Conservation (phyloP, 257 asterid species). For the Solanum virginianum region DNA sequence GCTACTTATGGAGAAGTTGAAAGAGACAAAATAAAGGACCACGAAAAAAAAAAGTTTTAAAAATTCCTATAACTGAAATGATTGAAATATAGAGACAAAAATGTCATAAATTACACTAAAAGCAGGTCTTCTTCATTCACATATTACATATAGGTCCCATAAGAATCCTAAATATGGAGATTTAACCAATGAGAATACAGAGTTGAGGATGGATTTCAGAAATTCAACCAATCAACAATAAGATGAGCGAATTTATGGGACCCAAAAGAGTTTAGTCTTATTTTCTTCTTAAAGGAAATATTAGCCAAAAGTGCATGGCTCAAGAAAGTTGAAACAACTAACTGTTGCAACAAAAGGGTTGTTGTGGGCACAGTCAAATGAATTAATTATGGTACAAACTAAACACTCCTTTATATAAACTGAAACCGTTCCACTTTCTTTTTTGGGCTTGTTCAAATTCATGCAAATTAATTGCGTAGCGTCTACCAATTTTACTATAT, state of each 20-base stretch:
- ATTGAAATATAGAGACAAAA: conserved; percentile 22
- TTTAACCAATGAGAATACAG: conserved; percentile 31
- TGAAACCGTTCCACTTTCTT: not conserved
- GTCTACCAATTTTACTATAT: not conserved
- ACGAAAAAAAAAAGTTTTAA: not conserved
- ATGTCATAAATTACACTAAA: conserved; percentile 9
- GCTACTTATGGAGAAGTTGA: not conserved
- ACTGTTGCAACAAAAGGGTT: not conserved
- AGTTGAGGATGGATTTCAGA: conserved; percentile 21
- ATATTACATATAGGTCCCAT: conserved; percentile 10
- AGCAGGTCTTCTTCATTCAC: conserved; percentile 3
- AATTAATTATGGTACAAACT: not conserved
- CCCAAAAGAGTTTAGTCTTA: conserved; percentile 6
- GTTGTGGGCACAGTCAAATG: not conserved
- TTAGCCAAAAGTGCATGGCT: conserved; percentile 10
- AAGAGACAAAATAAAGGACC: conserved; percentile 29
- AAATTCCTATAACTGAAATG: conserved; percentile 5
- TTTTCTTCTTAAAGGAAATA: not conserved
- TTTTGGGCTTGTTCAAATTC: not conserved
- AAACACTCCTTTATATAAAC: not conserved
- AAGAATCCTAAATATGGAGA: conserved; percentile 29
- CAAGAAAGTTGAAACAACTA: not conserved
- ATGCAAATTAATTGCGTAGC: not conserved
- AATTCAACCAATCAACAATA: conserved; percentile 31
- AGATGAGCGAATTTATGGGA: conserved; percentile 18